A percentile compares a stretch with the other conserved stretches of the same genome.
These are phyloP conservation scores for Porogramme epimiltina DNA, from an alignment of 1,284 basidiomycete species.

Conservation along the genomic window DNA sequence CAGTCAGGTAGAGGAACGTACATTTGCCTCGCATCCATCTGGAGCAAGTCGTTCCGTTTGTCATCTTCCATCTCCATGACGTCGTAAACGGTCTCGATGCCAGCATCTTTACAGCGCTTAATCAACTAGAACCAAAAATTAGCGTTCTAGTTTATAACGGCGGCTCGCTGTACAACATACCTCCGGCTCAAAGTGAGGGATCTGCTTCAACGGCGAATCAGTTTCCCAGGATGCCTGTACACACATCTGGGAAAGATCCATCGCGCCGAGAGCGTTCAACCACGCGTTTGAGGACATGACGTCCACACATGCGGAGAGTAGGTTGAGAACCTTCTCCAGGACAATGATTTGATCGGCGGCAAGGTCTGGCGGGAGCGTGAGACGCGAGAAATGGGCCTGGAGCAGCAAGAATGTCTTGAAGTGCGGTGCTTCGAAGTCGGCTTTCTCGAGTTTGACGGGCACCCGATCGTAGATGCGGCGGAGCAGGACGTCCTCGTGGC, in stretches of 20 bases:
- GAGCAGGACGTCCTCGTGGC: constrained; percentile 84
- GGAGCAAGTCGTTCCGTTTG: constrained; percentile 78
- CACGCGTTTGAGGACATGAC: constrained; percentile 97
- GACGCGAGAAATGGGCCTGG: constrained; percentile 95
- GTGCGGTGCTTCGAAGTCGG: constrained; percentile 91
- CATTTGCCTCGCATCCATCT: constrained; percentile 89
- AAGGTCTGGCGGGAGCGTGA: constrained; percentile 91
- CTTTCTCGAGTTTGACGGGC: constrained; percentile 88
- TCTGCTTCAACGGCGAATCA: constrained; percentile 92
- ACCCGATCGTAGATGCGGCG: constrained; percentile 95
- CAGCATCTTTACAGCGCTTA: constrained; percentile 81
- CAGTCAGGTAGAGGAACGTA: constrained; percentile 38
- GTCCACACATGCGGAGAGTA: constrained; percentile 93
- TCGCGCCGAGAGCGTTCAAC: constrained; percentile 93
- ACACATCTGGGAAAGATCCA: constrained; percentile 99
- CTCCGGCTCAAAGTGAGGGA: constrained; percentile 92
- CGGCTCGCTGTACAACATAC: no score
- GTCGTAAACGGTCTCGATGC: constrained; percentile 89
- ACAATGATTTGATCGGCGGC: constrained; percentile 89
- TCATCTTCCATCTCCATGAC: constrained; percentile 97
- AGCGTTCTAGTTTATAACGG: no score
- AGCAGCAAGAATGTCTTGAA: constrained; percentile 98
- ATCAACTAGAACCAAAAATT: constrained; percentile 54
- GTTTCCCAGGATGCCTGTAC: constrained; percentile 98
- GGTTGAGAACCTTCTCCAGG: constrained; percentile 87